phyloP scores from a whole-genome alignment of 441 rosid species.

The Codiaeum variegatum region DNA sequence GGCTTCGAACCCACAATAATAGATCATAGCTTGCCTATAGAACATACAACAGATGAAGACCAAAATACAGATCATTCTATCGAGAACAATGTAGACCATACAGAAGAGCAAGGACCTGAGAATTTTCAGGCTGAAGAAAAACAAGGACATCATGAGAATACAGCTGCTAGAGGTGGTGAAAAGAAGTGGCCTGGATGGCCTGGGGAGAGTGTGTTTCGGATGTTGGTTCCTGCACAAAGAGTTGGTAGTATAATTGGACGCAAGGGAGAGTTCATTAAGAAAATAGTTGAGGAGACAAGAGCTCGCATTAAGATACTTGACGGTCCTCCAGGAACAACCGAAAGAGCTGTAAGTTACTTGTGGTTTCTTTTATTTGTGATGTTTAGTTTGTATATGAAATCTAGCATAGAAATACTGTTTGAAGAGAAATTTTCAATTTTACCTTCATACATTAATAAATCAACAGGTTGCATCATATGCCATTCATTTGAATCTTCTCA shows the following conservation, averaged over 20 bases:
- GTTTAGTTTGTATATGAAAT: conserved; percentile 1
- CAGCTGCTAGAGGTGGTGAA: conserved; percentile 51
- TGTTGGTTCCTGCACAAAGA: conserved; percentile 97
- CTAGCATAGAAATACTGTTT: not conserved
- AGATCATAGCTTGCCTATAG: conserved; percentile 17
- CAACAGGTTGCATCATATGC: not conserved
- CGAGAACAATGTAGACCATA: conserved; percentile 28
- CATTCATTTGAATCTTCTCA: not conserved
- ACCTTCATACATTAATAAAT: not conserved
- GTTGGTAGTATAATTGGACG: conserved; percentile 98
- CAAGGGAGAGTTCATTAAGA: conserved; percentile 94
- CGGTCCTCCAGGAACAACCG: conserved; percentile 97
- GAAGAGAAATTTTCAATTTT: conserved; percentile 2
- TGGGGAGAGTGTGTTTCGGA: conserved; percentile 95
- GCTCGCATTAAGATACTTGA: conserved; percentile 96
- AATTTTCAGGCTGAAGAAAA: conserved; percentile 34
- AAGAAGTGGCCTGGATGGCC: conserved; percentile 99
- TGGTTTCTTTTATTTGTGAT: conserved; percentile 19
- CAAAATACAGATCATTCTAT: conserved; percentile 28
- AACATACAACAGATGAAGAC: conserved; percentile 33
- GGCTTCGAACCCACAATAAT: conserved; percentile 4
- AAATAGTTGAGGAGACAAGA: conserved; percentile 94
- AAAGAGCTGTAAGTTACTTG: conserved; percentile 86
- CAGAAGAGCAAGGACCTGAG: conserved; percentile 36
- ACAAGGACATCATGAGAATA: conserved; percentile 39